Evolutionary conservation across 2,329 filamentous ascomycete genomes (phyloP), one percentile per base, ranked within the genome.

Genomic region (Kalaharituber pfeilii): DNA sequence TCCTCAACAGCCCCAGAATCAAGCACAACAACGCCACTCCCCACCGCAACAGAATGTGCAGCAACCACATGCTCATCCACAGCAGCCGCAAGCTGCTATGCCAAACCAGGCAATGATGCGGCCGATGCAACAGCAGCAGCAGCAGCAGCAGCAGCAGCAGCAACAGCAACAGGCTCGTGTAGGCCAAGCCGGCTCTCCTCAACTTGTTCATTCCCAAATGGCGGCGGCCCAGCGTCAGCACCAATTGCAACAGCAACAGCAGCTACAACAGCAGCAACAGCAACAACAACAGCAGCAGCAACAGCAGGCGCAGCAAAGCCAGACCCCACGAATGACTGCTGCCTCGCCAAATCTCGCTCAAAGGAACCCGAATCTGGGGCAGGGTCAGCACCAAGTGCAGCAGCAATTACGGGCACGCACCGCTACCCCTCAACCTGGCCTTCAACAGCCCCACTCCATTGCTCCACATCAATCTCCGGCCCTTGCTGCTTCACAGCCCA

Each of bases 221-320:
- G 20, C 58, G 54, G 18, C 56, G 15, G 53, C 18, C 18, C 50
- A 50, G n/a, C 54, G 52, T 11, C 51, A 57, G 22, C 42, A 26
- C 9, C 49, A 57, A 36, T 53, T 36, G 4, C n/a, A 28, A 13
- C 44, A 49, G 13, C 15, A 15, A 2, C 42, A 47, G 42, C 42
- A 20, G n/a, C 52, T 49, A 9, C 56, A 58, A 29, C 54, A 45
- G 15, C 53, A 52, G 1, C 60, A 62, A 30, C 61, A 63, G 53
- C 56, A 59, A 49, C 22, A 53, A 33, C 56, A 57, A 25, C 57
- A 61, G 53, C 56, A 60, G 11, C 57, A 56, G 29, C 52, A 52
- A 24, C 57, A 53, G 27, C 54, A 51, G 39, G 3, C 56, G 5
- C 57, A 58, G 26, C 57, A 11, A 39, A 57, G 45, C 22, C 58